A percentile compares a stretch with the other conserved stretches of the same genome.
Conservation (phyloP, 768 basidiomycete species). For the Lentinula raphanica region DNA sequence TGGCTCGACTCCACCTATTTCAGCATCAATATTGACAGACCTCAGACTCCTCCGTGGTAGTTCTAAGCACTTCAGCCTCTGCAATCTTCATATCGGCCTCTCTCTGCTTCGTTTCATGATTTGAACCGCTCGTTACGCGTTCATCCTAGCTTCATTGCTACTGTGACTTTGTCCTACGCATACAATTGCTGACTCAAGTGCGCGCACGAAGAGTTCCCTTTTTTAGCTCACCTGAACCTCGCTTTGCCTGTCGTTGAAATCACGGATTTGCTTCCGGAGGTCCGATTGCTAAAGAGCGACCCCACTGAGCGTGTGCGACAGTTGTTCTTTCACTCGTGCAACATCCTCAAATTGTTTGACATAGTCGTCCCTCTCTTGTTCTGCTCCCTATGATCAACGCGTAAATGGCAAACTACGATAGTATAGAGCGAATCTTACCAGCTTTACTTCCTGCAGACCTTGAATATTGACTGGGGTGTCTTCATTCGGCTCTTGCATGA, state of each 20-base stretch:
- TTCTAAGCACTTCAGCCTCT: conserved; percentile 40
- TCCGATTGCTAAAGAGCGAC: conserved; percentile 37
- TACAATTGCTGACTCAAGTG: background rate
- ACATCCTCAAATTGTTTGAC: conserved; percentile 47
- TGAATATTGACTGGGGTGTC: conserved; percentile 63
- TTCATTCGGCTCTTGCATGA: conserved; percentile 62
- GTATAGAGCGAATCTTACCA: conserved; percentile 30
- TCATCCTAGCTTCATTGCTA: conserved; percentile 38
- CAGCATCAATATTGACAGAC: conserved; percentile 45
- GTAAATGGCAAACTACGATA: conserved; percentile 2
- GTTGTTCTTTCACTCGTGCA: conserved; percentile 34
- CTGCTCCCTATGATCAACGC: conserved; percentile 43
- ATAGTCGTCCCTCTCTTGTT: conserved; percentile 44
- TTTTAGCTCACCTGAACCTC: conserved; percentile 39
- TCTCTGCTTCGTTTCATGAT: conserved; percentile 32
- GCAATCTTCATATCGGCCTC: conserved; percentile 21
- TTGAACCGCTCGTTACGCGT: background rate
- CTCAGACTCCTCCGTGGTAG: conserved; percentile 57
- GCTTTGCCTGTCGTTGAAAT: conserved; percentile 41
- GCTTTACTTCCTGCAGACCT: conserved; percentile 48
- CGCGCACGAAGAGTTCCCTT: background rate
- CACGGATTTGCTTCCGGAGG: conserved; percentile 44
- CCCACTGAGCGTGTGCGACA: conserved; percentile 33
- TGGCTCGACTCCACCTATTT: conserved; percentile 56
- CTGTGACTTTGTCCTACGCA: conserved; percentile 43